These are phyloP conservation scores for Chamaecrista fasciculata DNA, from an alignment of 306 rosid species.

Conservation along the genomic window DNA sequence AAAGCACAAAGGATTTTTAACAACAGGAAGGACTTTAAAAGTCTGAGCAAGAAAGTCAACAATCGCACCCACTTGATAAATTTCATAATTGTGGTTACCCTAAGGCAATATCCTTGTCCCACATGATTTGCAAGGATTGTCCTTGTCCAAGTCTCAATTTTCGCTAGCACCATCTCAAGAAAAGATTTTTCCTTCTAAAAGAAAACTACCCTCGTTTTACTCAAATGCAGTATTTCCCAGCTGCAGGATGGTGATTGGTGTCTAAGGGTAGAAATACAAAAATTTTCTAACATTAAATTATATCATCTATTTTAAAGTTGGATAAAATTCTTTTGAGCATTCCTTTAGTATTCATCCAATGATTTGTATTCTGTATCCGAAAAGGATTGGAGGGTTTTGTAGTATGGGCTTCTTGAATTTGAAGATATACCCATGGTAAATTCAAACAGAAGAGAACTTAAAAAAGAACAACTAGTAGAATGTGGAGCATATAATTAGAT, in stretches of 20 bases:
- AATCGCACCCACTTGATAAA: slow-evolving; percentile 1
- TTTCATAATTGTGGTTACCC: background rate
- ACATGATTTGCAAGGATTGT: background rate
- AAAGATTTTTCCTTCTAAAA: background rate
- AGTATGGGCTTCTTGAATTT: background rate
- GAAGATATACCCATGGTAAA: background rate
- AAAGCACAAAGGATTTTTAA: slow-evolving; percentile 28
- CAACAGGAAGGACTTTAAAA: slow-evolving; percentile 18
- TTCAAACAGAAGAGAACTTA: background rate
- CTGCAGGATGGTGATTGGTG: background rate
- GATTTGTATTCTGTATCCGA: background rate
- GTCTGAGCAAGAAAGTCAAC: background rate
- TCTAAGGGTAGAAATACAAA: background rate
- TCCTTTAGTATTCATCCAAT: background rate
- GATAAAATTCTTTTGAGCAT: background rate
- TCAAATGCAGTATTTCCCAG: background rate
- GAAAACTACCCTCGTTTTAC: background rate
- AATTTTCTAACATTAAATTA: background rate
- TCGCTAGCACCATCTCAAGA: background rate
- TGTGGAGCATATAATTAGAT: background rate
- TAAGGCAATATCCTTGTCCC: background rate
- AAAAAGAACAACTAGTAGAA: background rate
- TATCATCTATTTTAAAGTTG: background rate
- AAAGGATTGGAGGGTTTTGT: background rate
- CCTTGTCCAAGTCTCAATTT: slow-evolving; percentile 6